Conservation (phyloP, 768 basidiomycete genomes). For the Leccinellum albellum region DNA sequence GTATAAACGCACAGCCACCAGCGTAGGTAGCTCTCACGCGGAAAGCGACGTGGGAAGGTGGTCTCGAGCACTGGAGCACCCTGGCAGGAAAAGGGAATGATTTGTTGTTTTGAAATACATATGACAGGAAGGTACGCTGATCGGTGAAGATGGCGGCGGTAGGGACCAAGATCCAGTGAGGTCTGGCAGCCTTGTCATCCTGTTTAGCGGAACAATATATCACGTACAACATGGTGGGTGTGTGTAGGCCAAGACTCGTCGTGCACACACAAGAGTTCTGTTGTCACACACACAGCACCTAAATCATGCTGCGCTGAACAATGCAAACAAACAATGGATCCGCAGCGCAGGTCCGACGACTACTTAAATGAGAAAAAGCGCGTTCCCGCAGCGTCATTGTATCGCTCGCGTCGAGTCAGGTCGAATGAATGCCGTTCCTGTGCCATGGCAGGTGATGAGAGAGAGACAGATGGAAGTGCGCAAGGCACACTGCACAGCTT, state of each 20-base stretch:
- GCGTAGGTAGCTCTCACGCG: not conserved
- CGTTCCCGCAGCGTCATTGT: not conserved
- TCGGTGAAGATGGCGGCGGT: not conserved
- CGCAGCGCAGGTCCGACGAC: not conserved
- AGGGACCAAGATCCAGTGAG: not conserved
- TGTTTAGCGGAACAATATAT: not conserved
- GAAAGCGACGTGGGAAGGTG: not conserved
- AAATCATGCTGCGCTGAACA: not conserved
- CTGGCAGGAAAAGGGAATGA: not conserved
- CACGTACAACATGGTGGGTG: not conserved
- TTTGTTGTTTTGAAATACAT: not conserved
- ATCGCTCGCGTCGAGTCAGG: not conserved
- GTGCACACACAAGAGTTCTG: not conserved
- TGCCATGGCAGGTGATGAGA: not conserved
- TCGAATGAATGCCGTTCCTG: not conserved
- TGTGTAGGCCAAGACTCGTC: not conserved
- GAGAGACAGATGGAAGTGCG: not conserved
- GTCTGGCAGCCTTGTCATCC: not conserved
- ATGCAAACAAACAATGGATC: not conserved
- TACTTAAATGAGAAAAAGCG: not conserved
- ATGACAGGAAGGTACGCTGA: conserved; percentile 2
- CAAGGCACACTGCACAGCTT: not conserved
- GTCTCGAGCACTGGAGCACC: not conserved
- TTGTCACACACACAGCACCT: not conserved
- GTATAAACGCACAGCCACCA: not conserved